These are phyloP conservation scores for Scolecobasidium constrictum DNA, from an alignment of 2,329 filamentous ascomycete species.

Conservation along the genomic window DNA sequence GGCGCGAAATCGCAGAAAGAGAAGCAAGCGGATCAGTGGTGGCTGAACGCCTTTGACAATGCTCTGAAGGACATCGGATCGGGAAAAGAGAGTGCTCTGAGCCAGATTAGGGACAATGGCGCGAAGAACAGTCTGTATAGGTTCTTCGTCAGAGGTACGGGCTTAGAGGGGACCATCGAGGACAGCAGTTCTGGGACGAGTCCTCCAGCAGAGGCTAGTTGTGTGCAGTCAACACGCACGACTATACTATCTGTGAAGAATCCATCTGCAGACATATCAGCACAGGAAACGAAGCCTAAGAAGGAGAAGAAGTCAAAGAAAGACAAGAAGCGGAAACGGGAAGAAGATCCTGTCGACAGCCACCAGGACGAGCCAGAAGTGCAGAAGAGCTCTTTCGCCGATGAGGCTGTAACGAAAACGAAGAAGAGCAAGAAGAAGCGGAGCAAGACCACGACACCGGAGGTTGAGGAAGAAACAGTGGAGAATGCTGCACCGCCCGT, in stretches of 20 bases:
- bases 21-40: slow-evolving; percentile 75
- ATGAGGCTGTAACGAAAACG: background rate
- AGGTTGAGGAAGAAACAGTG: background rate
- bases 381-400: background rate
- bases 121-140: slow-evolving; percentile 53
- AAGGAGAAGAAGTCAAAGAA: slow-evolving; percentile 3
- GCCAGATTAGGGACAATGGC: slow-evolving; percentile 34
- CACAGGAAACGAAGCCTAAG: background rate
- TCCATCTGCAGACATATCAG: background rate
- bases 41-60: slow-evolving; percentile 89
- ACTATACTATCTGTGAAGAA: background rate
- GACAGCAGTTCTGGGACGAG: background rate
- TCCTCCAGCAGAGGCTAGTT: background rate
- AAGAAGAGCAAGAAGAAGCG: background rate
- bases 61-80: slow-evolving; percentile 65
- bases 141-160: slow-evolving; percentile 74
- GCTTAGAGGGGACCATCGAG: slow-evolving; percentile 59
- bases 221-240: background rate
- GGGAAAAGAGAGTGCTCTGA: slow-evolving; percentile 47
- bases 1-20: slow-evolving; percentile 55
- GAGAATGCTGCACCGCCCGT: background rate
- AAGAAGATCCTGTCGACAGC: slow-evolving; percentile 1
- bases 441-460: background rate
- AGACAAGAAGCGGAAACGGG: slow-evolving; percentile 10
- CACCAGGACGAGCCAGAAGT: background rate